A percentile compares a stretch with the other conserved stretches of the same genome.
These are phyloP conservation scores for Acanthochlamys bracteata DNA, from an alignment of 106 monocot species.

Conservation along the genomic window DNA sequence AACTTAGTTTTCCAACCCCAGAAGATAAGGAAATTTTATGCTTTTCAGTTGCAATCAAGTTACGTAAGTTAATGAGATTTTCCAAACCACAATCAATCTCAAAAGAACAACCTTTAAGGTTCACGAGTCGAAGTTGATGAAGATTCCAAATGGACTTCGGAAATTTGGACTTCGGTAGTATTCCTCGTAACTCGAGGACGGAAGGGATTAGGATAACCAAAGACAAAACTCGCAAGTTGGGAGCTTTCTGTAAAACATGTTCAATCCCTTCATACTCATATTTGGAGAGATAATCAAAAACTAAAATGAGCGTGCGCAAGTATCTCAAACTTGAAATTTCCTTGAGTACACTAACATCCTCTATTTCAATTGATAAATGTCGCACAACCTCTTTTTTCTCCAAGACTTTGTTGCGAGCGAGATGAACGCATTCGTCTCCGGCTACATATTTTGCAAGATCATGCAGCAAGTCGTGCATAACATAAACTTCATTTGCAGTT, in stretches of 20 bases:
- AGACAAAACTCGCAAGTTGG: not conserved
- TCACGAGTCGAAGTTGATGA: slow-evolving; percentile 3
- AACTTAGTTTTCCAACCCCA: slow-evolving; percentile 1
- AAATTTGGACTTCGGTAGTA: too few species aligned
- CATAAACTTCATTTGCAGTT: not conserved
- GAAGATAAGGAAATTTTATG: not conserved
- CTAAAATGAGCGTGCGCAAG: not conserved
- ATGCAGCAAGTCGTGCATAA: slow-evolving; percentile 37
- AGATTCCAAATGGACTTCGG: not conserved
- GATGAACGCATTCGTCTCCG: slow-evolving; percentile 7
- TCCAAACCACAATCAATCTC: slow-evolving; percentile 5
- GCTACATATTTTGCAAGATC: slow-evolving; percentile 28
- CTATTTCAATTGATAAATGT: slow-evolving; percentile 16
- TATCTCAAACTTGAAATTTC: not conserved
- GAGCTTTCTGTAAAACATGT: not conserved
- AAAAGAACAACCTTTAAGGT: not conserved
- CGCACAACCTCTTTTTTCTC: slow-evolving; percentile 5
- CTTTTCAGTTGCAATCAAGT: not conserved
- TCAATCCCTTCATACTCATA: not conserved
- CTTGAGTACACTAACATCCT: not conserved
- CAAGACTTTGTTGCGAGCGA: not conserved
- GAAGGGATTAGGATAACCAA: not conserved
- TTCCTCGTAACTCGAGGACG: too few species aligned
- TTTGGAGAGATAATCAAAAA: not conserved
- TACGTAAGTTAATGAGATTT: slow-evolving; percentile 2